These are phyloP conservation scores for Aspergillus sp. DNA, from an alignment of 2,329 filamentous ascomycete genomes.

Conservation along the genomic window DNA sequence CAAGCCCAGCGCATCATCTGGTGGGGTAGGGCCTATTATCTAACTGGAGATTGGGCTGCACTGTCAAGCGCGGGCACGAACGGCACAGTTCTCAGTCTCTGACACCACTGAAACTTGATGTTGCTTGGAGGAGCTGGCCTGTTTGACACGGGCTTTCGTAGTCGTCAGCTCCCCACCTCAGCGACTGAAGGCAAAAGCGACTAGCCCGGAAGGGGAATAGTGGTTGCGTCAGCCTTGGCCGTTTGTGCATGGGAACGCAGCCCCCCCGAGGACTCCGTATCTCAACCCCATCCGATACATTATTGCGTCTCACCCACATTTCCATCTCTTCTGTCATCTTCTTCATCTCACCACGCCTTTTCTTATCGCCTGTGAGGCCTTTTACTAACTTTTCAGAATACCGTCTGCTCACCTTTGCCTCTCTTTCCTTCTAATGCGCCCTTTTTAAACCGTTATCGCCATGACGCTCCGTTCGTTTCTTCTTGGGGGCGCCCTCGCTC, in stretches of 20 bases:
- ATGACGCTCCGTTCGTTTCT: conserved; percentile 40
- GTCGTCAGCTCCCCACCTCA: conserved; percentile 8
- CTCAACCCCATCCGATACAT: background rate
- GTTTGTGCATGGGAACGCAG: background rate
- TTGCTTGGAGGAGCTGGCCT: background rate
- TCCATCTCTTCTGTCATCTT: background rate
- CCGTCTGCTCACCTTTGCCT: background rate
- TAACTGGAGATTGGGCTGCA: background rate
- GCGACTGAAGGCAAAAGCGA: background rate
- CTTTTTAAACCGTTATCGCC: conserved; percentile 14
- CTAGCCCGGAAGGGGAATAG: background rate
- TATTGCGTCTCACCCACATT: background rate
- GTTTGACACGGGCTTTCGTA: background rate
- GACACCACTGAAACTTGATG: background rate
- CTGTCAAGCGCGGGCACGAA: background rate
- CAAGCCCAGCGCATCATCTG: background rate
- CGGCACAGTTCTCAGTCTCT: background rate
- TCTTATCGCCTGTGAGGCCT: background rate
- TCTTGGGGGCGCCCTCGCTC: conserved; percentile 33
- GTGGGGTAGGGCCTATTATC: background rate
- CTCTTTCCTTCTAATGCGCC: conserved; percentile 14
- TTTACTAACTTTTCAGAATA: background rate
- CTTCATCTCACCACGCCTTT: conserved; percentile 2
- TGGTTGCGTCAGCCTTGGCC: conserved; percentile 9
- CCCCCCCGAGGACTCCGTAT: background rate